A percentile compares a stretch with the other conserved stretches of the same genome.
Evolutionary conservation across 108 stramenopile genomes (phyloP).

Genomic region (Seminavis robusta): DNA sequence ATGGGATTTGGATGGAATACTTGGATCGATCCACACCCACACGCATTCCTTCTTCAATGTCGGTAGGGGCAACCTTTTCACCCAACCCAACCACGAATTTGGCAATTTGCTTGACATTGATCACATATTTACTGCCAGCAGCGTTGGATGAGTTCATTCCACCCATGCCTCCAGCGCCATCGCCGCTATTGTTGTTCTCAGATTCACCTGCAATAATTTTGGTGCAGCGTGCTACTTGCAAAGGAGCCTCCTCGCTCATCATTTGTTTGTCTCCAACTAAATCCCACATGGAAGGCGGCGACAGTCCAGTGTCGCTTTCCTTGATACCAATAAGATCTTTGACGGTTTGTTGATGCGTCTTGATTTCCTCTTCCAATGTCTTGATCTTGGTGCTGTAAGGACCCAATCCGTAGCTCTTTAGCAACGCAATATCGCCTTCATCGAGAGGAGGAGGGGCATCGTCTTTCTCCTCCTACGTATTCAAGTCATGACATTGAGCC

Average conservation of each 20-base stretch:
- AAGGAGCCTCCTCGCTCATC: conserved; percentile 98
- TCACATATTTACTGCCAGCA: conserved; percentile 92
- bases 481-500: not conserved
- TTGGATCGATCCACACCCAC: conserved; percentile 97
- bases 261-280: conserved; percentile 99
- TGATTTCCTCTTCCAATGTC: conserved; percentile 94
- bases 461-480: conserved; percentile 72
- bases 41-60: conserved; percentile 99
- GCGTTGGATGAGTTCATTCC: conserved; percentile 15
- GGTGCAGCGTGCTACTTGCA: conserved; percentile 97
- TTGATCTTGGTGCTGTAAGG: conserved; percentile 94
- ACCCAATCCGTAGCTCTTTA: conserved; percentile 97
- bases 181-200: conserved; percentile 1
- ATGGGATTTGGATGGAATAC: conserved; percentile 97
- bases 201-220: conserved; percentile 86
- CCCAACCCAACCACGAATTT: conserved; percentile 98
- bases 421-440: conserved; percentile 95
- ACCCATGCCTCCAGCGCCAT: conserved; percentile 17
- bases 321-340: conserved; percentile 99
- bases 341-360: conserved; percentile 91
- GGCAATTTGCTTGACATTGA: conserved; percentile 99
- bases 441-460: conserved; percentile 92
- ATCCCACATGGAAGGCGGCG: conserved; percentile 98
- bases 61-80: conserved; percentile 98
- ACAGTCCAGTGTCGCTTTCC: conserved; percentile 97